phyloP scores from a whole-genome alignment of 805 yeast genomes.

The Cyberlindnera americana region DNA sequence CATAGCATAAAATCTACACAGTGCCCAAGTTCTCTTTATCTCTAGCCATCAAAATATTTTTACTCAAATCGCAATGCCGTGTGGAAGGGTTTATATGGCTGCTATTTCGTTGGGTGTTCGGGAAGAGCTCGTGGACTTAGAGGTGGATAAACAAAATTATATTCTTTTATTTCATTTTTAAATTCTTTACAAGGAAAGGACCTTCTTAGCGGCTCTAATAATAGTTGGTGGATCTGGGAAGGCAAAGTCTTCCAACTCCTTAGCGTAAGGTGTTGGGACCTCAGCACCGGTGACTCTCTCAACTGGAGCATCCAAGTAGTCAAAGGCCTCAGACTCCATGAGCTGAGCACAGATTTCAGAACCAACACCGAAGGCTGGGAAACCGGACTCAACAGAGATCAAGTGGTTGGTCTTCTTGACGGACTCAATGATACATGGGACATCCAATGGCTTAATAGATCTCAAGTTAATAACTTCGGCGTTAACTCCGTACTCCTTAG shows the following conservation, averaged over 20 bases:
- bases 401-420: conserved; percentile 96
- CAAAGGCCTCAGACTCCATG: conserved; percentile 98
- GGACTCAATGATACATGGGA: conserved; percentile 76
- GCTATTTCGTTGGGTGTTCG: neutral
- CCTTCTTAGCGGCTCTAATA: conserved; percentile 81
- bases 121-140: too few relatives aligned
- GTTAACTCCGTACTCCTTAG: conserved; percentile 78
- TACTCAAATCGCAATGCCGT: too few relatives aligned
- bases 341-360: conserved; percentile 96
- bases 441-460: conserved; percentile 94
- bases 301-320: conserved; percentile 96
- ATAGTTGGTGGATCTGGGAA: conserved; percentile 96
- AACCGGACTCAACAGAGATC: conserved; percentile 94
- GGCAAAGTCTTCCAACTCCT: conserved; percentile 94
- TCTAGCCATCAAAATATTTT: too few relatives aligned
- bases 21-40: too few relatives aligned
- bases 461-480: conserved; percentile 96
- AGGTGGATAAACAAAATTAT: too few relatives aligned
- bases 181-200: conserved; percentile 63
- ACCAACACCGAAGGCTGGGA: conserved; percentile 98
- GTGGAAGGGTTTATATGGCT: too few relatives aligned
- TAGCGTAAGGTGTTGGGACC: conserved; percentile 98
- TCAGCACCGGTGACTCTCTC: conserved; percentile 99
- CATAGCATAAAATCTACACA: too few relatives aligned
- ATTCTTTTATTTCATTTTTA: too few relatives aligned